phyloP scores from a whole-genome alignment of 345 rosid species.

The Salix caprea region DNA sequence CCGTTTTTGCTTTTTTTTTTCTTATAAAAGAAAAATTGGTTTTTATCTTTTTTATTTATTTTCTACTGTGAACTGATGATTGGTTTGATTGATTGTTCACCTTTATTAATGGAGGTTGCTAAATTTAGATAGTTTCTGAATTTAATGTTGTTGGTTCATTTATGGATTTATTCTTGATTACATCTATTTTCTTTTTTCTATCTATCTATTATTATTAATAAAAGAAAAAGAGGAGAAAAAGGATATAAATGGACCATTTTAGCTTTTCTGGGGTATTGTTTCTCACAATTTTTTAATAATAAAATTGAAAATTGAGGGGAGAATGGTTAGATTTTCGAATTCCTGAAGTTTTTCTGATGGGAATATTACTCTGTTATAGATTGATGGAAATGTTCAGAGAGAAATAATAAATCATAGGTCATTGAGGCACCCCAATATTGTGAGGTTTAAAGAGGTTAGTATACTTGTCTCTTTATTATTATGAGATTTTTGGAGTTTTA shows the following conservation, averaged over 20 bases:
- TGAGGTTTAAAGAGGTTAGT: conserved; percentile 35
- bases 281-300: not conserved
- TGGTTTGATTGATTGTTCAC: not conserved
- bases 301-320: not conserved
- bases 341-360: not conserved
- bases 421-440: conserved; percentile 32
- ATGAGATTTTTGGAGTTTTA: not conserved
- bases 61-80: not conserved
- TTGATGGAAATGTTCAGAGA: conserved; percentile 35
- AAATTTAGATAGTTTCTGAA: not conserved
- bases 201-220: not conserved
- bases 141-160: conserved; percentile 1
- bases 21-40: not conserved
- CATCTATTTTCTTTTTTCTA: not conserved
- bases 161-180: not conserved
- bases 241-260: too few species aligned
- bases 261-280: too few species aligned
- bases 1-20: not conserved
- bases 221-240: too few species aligned
- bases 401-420: conserved; percentile 34
- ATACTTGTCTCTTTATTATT: not conserved
- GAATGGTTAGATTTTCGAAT: not conserved
- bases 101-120: not conserved
- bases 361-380: conserved; percentile 10
- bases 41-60: not conserved